phyloP scores from a whole-genome alignment of 2,329 filamentous ascomycete genomes.

The Neofusicoccum cordaticola region DNA sequence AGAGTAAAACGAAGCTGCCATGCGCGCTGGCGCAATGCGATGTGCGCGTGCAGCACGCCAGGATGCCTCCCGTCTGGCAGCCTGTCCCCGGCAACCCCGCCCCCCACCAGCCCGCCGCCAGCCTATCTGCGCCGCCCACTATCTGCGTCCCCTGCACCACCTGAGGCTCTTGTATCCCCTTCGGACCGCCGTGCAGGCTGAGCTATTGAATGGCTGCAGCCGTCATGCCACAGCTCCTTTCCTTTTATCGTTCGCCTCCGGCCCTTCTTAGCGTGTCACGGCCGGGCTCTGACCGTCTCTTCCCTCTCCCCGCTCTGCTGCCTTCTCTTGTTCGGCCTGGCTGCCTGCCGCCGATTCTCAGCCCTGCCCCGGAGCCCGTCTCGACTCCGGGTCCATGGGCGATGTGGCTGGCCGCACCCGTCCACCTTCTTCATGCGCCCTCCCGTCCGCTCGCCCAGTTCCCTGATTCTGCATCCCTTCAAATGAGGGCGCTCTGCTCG shows the following conservation, averaged over 20 bases:
- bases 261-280: not conserved
- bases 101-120: not conserved
- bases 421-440: not conserved
- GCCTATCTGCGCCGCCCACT: not conserved
- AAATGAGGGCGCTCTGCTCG: not conserved
- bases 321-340: not conserved
- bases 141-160: not conserved
- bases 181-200: not conserved
- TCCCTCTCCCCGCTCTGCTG: not conserved
- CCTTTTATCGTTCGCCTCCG: not conserved
- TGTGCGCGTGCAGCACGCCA: not conserved
- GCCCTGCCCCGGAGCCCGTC: no score
- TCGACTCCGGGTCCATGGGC: not conserved
- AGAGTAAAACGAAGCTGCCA: not conserved
- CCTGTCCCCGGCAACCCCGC: not conserved
- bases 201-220: conserved; percentile 9
- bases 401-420: not conserved
- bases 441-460: not conserved
- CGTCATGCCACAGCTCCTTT: not conserved
- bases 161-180: not conserved
- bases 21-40: not conserved
- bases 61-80: no score
- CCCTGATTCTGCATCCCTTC: not conserved
- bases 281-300: not conserved
- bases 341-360: not conserved